Base-by-base conservation (phyloP, 192 early-diverging fungal species). In the Backusella sp. region DNA sequence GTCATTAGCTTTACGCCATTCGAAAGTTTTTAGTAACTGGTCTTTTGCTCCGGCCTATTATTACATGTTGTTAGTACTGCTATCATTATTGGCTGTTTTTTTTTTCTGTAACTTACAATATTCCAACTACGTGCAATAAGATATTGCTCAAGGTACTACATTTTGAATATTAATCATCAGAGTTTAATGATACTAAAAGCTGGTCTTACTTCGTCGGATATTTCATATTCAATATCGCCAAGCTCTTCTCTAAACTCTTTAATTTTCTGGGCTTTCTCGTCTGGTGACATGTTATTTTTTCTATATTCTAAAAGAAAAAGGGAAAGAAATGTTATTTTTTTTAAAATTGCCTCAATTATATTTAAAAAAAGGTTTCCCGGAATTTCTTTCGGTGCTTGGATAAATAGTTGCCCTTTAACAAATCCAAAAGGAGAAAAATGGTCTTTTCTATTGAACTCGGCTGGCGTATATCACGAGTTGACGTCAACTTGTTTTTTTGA, bases 1-100 rank as follows among this genome's bases (percentile, higher is more conserved):
- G 15, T 83, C 74, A 70, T 91, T 85, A 39, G 77, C 72, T 59
- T 82, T 84, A 72, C 92, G 83, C 92, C 92, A 93, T 65, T 86
- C 75, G 52, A 89, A 80, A 44, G 89, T 89, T 14, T 83, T 88
- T 30, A 81, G 71, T 12, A 91, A 76, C 82, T 92, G 90, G 26
- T 86, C 73, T 44, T 86, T 86, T 8, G 92, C 88, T 37, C 81
- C 88, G 6, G 82, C 78, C 92, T 93, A 85, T 65, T n/a, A 68
- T 65, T n/a, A 68, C 14, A 74, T 46, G 12, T 56, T 19, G 28
- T 36, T 73, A 59, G 4, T 35, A 72, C 34, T 30, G 3, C 6
- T 35, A 3, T 21, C 6, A 17, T 6, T 72, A 5, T 49, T 21
- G 8, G 14, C 26, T 28, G n/a, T 32, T 52, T 34, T 30, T 49